Base-by-base conservation (phyloP, 2,329 filamentous ascomycete genomes). In the Lasiodiplodia sp. region DNA sequence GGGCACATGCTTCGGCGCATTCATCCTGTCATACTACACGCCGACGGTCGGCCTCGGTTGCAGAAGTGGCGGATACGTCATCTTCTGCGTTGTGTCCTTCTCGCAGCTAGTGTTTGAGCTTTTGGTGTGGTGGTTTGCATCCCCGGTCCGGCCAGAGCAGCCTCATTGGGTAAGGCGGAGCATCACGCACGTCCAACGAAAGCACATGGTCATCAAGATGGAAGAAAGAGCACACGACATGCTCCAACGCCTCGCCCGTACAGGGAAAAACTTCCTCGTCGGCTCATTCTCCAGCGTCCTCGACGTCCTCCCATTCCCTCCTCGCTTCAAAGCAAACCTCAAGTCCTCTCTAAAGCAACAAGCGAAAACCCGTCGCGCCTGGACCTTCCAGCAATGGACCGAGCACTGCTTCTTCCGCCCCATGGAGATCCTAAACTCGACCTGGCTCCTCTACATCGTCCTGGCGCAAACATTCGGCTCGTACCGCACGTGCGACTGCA, bases 31-130 rank as follows among this genome's bases (percentile, higher is more conserved):
- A 10, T 84, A 74, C 70, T 81, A 78, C 70, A 84, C 82, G 0
- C 83, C 83, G 0, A 84, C 82, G 0, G 81, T 84, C 0, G 83
- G 83, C 0, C 73, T 84, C 0, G 81, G 82, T 0, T 83, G 78
- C 56, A 74, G 78, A 7, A 71, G 79, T 49, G 81, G 81, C 2
- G 81, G 81, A 3, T 84, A 84, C 68, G 75, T 79, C n/a, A 76
- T 84, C 18, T 84, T 82, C 68, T 75, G 77, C 28, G 55, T 73
- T 23, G 66, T 79, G 3, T 72, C 77, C 6, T 67, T 78, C 0
- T 73, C 75, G 0, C 71, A 81, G 3, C 72, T 83, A n/a, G 65
- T 81, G 18, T 66, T 78, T 2, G 81, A 83, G 57, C 77, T 81
- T 70, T 44, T 72, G 1, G 74, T 80, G 0, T 83, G 80, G 81